Evolutionary conservation across 2,329 filamentous ascomycete genomes (phyloP).

Genomic region (Aspergillus fumigatus): DNA sequence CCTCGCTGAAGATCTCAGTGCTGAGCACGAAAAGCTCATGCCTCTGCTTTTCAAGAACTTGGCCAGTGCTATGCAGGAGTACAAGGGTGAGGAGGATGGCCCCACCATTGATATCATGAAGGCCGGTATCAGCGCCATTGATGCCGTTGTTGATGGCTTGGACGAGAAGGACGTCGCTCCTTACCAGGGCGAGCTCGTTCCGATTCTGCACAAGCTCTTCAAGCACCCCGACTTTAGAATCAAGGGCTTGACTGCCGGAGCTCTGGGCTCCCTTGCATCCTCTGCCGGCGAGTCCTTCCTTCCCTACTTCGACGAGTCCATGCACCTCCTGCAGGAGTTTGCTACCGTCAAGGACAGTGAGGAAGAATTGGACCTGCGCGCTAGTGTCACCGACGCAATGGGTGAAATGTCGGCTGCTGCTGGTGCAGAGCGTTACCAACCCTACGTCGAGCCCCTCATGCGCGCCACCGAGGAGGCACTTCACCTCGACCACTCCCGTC

Average conservation of each 20-base stretch:
- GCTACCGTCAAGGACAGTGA: conserved; percentile 82
- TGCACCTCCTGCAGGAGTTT: conserved; percentile 81
- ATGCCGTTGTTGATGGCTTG: conserved; percentile 76
- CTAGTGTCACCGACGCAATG: conserved; percentile 86
- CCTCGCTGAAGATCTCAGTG: conserved; percentile 81
- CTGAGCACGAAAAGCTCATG: conserved; percentile 80
- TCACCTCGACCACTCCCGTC: conserved; percentile 78
- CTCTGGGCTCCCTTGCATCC: conserved; percentile 83
- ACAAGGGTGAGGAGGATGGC: conserved; percentile 62
- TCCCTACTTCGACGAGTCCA: conserved; percentile 87
- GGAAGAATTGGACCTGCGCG: conserved; percentile 83
- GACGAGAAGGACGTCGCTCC: conserved; percentile 74
- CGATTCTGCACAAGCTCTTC: conserved; percentile 78
- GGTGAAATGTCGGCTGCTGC: conserved; percentile 89
- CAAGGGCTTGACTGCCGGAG: conserved; percentile 83
- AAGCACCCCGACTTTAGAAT: conserved; percentile 80
- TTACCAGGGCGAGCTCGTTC: conserved; percentile 78
- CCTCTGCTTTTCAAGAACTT: conserved; percentile 83
- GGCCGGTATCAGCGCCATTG: conserved; percentile 82
- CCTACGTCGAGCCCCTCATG: conserved; percentile 88
- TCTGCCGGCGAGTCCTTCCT: conserved; percentile 78
- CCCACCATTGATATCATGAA: conserved; percentile 82
- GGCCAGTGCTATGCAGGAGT: conserved; percentile 68
- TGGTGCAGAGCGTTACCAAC: conserved; percentile 79
- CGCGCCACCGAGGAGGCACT: conserved; percentile 87